Evolutionary conservation across 495 filamentous ascomycete species (phyloP).

Genomic region (Daldinia caldariorum): DNA sequence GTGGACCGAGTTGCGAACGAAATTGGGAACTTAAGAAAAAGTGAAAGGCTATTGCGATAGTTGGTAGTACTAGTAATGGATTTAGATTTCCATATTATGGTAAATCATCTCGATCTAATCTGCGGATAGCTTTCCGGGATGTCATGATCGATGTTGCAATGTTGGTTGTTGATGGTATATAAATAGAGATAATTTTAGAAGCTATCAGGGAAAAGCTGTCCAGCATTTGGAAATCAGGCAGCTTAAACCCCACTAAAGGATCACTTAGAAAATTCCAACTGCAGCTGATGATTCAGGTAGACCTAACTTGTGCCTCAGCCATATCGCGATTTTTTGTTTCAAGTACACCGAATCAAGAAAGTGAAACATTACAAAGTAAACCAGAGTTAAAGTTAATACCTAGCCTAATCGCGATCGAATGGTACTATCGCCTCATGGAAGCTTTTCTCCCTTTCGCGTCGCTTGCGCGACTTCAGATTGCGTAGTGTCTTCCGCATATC

Average conservation of each 20-base stretch:
- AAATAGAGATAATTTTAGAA: constrained; percentile 17
- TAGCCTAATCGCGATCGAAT: neutral
- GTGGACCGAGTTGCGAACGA: neutral
- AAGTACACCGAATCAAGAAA: neutral
- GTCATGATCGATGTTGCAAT: neutral
- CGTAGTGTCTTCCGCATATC: constrained; percentile 78
- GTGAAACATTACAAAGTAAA: neutral
- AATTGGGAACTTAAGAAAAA: neutral
- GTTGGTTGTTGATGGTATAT: constrained; percentile 4
- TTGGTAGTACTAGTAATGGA: neutral
- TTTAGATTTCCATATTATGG: neutral
- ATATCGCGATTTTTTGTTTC: neutral
- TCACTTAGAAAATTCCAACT: neutral
- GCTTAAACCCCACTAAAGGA: neutral
- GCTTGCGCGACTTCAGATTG: constrained; percentile 76
- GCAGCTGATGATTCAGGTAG: neutral
- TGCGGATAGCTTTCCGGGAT: neutral
- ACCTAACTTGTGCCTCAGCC: neutral
- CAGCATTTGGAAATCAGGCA: neutral
- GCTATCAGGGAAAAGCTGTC: neutral
- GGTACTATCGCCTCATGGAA: constrained; percentile 59
- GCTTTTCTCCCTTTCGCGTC: constrained; percentile 66
- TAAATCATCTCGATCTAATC: neutral
- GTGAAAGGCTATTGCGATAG: neutral
- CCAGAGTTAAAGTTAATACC: too few species aligned